phyloP scores from a whole-genome alignment of 176 grass and related monocot species.

The Thinopyrum elongatum region DNA sequence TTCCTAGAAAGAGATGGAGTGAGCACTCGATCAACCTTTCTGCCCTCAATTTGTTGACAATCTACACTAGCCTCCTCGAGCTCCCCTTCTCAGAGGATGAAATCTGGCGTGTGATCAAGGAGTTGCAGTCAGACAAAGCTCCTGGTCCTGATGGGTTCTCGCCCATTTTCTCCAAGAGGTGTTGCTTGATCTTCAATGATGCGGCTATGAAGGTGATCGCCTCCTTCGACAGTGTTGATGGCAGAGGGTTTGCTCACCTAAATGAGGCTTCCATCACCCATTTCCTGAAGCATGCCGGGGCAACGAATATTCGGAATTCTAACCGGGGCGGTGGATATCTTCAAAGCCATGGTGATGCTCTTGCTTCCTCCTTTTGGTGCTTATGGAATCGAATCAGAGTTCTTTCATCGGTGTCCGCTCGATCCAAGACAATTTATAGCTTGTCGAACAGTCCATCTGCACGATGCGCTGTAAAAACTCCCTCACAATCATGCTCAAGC shows the following conservation, averaged over 20 bases:
- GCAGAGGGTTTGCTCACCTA: background rate
- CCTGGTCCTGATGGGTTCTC: background rate
- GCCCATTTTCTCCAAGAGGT: background rate
- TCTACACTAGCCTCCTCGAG: no score
- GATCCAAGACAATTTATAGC: background rate
- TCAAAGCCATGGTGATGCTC: background rate
- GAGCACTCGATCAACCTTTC: no score
- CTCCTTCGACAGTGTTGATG: background rate
- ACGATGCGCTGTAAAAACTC: background rate
- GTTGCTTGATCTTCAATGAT: background rate
- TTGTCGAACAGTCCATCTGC: background rate
- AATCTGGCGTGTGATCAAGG: background rate
- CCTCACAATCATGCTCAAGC: background rate
- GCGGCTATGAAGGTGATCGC: background rate
- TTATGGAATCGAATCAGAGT: background rate
- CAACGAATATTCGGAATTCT: background rate
- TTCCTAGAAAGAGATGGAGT: no score
- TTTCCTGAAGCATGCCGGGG: background rate
- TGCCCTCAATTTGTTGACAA: no score
- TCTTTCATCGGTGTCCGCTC: background rate
- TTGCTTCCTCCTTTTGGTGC: background rate
- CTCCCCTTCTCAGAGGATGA: background rate
- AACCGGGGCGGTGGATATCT: background rate
- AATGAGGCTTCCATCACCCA: background rate
- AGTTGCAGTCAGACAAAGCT: background rate